Evolutionary conservation across 2,329 filamentous ascomycete species (phyloP).

Genomic region (Endoconidiophora laricicola): DNA sequence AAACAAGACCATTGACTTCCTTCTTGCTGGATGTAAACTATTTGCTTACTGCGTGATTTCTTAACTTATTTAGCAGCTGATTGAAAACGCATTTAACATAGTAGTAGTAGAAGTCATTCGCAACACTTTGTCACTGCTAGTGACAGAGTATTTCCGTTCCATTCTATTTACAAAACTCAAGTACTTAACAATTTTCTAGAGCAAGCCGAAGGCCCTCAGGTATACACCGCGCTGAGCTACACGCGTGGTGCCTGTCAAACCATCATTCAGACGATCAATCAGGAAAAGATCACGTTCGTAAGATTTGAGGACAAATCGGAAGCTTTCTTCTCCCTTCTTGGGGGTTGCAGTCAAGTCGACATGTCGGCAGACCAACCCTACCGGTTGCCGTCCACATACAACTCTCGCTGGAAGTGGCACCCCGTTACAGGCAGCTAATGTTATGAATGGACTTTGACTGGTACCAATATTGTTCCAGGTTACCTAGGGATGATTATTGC

Average conservation of each 20-base stretch:
- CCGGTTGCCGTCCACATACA: no score
- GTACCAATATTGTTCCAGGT: no score
- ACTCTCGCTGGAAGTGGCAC: background rate
- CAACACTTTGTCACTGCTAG: no score
- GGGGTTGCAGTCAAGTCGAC: background rate
- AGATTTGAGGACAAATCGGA: background rate
- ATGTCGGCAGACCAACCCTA: no score
- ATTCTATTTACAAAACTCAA: background rate
- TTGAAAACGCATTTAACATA: no score
- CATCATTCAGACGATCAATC: background rate
- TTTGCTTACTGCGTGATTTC: background rate
- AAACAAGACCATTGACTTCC: background rate
- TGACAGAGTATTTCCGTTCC: no score
- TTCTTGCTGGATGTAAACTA: background rate
- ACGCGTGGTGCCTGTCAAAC: background rate
- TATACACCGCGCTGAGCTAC: background rate
- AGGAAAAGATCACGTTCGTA: background rate
- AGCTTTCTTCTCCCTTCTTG: background rate
- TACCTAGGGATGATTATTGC: no score
- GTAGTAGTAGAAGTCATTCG: no score
- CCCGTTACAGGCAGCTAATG: background rate
- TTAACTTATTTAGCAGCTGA: no score
- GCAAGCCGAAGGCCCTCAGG: background rate
- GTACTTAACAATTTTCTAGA: background rate
- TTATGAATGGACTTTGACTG: no score